Conservation (phyloP, 208 protist genomes). For the Crithidia sp. region DNA sequence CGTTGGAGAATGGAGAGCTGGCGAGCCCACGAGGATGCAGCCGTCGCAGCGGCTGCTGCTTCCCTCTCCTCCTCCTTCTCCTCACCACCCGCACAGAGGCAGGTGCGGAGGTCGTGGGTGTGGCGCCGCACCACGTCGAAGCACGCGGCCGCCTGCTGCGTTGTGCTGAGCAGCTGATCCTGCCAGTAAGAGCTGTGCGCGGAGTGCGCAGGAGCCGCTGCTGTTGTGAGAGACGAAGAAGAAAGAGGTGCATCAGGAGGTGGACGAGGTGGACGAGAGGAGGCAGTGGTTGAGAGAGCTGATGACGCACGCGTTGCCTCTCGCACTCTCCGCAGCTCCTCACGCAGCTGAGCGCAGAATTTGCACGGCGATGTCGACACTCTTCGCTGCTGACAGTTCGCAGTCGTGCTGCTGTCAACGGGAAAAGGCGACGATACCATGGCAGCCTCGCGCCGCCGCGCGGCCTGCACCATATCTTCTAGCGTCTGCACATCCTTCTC, state of each 20-base stretch:
- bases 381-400: too few relatives aligned
- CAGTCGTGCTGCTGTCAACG: too few relatives aligned
- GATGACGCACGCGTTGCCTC: not conserved
- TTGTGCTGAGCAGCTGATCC: slow-evolving; percentile 13
- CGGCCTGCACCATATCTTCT: slow-evolving; percentile 29
- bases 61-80: not conserved
- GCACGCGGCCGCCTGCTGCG: slow-evolving; percentile 2
- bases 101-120: slow-evolving; percentile 1
- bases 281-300: not conserved
- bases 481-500: slow-evolving; percentile 5
- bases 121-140: slow-evolving; percentile 13
- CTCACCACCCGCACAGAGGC: not conserved
- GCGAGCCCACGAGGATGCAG: not conserved
- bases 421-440: not conserved
- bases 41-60: too few relatives aligned
- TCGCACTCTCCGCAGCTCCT: not conserved
- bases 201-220: not conserved
- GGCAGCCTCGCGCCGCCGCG: slow-evolving; percentile 16
- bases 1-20: slow-evolving; percentile 11
- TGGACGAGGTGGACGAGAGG: not conserved
- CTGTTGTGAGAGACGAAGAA: not conserved
- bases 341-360: not conserved
- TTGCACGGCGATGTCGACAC: not conserved
- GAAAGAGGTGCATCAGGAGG: not conserved
- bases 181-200: slow-evolving; percentile 14